Base-by-base conservation (phyloP, 805 yeast species). In the Zygosaccharomyces gambellarensis region DNA sequence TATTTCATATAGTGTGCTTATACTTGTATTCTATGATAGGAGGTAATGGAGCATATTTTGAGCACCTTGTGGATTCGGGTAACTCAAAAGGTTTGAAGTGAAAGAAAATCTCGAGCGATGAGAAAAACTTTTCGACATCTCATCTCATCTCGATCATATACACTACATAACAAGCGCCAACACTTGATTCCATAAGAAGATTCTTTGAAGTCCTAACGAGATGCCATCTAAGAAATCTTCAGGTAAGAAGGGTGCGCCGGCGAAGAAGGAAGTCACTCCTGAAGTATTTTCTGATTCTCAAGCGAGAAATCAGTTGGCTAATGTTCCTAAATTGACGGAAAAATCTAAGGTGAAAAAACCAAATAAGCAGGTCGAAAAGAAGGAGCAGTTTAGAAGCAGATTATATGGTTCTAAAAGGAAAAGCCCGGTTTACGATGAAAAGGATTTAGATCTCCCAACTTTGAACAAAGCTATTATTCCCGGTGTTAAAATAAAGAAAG, bases 401-500 rank as follows among this genome's bases (percentile, higher is more conserved):
- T 71, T 86, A 43, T 86, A 86, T 60, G 95, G 95, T 27, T 77
- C 80, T 42, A 78, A 79, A 57, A 69, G 72, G 50, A 76, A 79
- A 29, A 74, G 74, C 53, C 80, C 57, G 32, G 56, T 51, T 11
- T 87, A 83, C 61, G 74, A 81, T 9, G 97, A 90, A 57, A 84
- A 82, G 52, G 95, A 90, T 58, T 72, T 90, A 36, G 81, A 85
- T 39, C 72, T 90, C 31, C 97, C 97, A 27, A 74, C 77, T 23
- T 75, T 92, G 61, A 92, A 92, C 67, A 84, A 79, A 56, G 88
- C 97, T 3, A 77, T 90, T 30, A 78, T 81, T 42, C 97, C 98
- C 0, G 98, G 98, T 34, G 83, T 85, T 44, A 81, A 80, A 52
- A 82, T 81, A 60, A 78, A 75, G 58, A 73, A 74, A 42, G 97